Evolutionary conservation across 805 yeast species (phyloP).

Genomic region (Teunomyces lycoperdinae): DNA sequence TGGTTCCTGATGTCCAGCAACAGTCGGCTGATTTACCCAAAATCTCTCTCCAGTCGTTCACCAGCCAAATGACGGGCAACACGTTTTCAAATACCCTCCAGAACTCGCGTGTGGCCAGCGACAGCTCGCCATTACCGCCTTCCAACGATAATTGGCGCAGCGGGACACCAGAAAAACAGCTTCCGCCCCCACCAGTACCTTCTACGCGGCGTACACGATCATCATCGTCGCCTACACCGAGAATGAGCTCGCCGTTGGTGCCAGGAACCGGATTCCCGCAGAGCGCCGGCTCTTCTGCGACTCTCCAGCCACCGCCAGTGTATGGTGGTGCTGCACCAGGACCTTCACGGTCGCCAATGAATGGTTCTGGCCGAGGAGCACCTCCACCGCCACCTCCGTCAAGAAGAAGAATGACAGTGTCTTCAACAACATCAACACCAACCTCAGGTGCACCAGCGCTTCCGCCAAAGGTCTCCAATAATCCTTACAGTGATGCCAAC

Average conservation of each 20-base stretch:
- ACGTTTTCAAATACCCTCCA: conserved; percentile 33
- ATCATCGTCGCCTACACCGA: conserved; percentile 27
- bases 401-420: conserved; percentile 25
- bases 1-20: conserved; percentile 18
- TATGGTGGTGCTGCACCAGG: conserved; percentile 10
- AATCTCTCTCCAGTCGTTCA: conserved; percentile 37
- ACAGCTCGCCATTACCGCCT: conserved; percentile 10
- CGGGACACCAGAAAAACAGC: conserved; percentile 10
- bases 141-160: neutral
- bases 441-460: conserved; percentile 17
- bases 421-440: conserved; percentile 5
- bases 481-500: conserved; percentile 3
- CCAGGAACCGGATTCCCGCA: neutral
- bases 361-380: conserved; percentile 4
- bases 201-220: conserved; percentile 36
- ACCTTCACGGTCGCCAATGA: conserved; percentile 24
- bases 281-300: neutral
- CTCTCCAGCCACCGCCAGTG: conserved; percentile 1
- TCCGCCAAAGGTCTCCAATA: conserved; percentile 3
- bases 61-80: conserved; percentile 41
- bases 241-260: conserved; percentile 11
- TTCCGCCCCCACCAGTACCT: conserved; percentile 38
- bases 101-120: conserved; percentile 24
- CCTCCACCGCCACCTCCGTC: conserved; percentile 46
- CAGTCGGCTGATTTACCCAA: conserved; percentile 18